These are phyloP conservation scores for Gossypium ekmanianum DNA, from an alignment of 345 rosid genomes.

Conservation along the genomic window DNA sequence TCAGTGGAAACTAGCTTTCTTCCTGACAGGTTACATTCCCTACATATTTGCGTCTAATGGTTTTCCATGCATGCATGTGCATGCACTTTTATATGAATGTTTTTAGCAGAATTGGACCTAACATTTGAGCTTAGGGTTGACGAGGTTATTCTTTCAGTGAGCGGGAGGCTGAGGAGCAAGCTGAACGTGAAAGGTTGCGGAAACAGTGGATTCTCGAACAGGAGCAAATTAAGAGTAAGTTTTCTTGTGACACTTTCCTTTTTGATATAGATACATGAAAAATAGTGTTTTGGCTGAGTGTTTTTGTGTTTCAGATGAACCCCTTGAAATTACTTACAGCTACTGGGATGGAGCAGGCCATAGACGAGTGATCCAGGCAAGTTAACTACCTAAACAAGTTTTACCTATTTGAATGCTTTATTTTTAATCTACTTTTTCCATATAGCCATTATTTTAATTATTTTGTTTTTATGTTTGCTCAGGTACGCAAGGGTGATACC, in stretches of 20 bases:
- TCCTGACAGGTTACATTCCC: conserved; percentile 80
- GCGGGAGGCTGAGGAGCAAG: conserved; percentile 98
- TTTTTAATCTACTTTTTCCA: not conserved
- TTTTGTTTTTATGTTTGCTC: conserved; percentile 4
- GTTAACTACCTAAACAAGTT: conserved; percentile 16
- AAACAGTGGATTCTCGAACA: conserved; percentile 87
- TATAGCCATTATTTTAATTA: not conserved
- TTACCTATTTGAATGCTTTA: not conserved
- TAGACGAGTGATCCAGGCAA: conserved; percentile 82
- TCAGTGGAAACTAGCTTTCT: conserved; percentile 93
- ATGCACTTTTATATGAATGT: conserved; percentile 2
- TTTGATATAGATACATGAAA: not conserved
- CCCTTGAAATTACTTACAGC: conserved; percentile 94
- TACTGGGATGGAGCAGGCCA: conserved; percentile 99
- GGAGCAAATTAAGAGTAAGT: conserved; percentile 81
- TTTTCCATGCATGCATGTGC: conserved; percentile 7
- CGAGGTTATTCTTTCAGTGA: conserved; percentile 94
- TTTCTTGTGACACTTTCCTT: not conserved
- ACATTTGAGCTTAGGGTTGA: conserved; percentile 57
- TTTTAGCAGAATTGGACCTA: conserved; percentile 33
- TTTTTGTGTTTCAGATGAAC: conserved; percentile 59
- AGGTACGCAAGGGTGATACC: conserved; percentile 86
- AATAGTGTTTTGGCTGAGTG: conserved; percentile 14
- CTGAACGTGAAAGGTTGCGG: conserved; percentile 93
- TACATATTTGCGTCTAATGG: not conserved